Conservation (phyloP, 2,329 filamentous ascomycete species). For the Botrytis squamosa region DNA sequence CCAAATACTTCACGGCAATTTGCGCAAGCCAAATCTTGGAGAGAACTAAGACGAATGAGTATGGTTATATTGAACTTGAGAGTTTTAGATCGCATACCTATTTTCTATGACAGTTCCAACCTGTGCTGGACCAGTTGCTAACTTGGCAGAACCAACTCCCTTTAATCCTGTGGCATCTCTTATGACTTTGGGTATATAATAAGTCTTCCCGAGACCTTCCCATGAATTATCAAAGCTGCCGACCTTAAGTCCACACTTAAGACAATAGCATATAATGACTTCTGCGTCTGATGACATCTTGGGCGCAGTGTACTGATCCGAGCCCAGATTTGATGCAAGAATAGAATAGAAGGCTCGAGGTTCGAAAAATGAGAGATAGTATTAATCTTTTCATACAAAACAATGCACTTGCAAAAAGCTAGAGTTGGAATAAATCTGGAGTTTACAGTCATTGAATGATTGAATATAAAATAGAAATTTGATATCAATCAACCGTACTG, state of each 20-base stretch:
- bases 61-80: background rate
- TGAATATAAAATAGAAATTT: background rate
- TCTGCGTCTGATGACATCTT: conserved; percentile 14
- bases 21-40: conserved; percentile 37
- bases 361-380: background rate
- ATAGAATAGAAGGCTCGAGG: background rate
- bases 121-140: conserved; percentile 24
- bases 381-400: background rate
- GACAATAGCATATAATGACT: conserved; percentile 27
- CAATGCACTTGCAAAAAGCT: background rate
- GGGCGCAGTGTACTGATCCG: background rate
- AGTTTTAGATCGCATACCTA: conserved; percentile 27
- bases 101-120: conserved; percentile 34
- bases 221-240: conserved; percentile 37
- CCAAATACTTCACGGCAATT: conserved; percentile 34
- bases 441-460: conserved; percentile 3
- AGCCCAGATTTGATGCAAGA: background rate
- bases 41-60: conserved; percentile 27
- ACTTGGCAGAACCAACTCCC: conserved; percentile 30
- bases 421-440: background rate
- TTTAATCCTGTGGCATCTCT: conserved; percentile 30
- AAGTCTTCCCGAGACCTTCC: conserved; percentile 38
- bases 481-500: background rate
- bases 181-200: conserved; percentile 34
- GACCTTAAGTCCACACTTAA: conserved; percentile 34